phyloP scores from a whole-genome alignment of 2,329 filamentous ascomycete genomes.

The Ophiostoma australiae region DNA sequence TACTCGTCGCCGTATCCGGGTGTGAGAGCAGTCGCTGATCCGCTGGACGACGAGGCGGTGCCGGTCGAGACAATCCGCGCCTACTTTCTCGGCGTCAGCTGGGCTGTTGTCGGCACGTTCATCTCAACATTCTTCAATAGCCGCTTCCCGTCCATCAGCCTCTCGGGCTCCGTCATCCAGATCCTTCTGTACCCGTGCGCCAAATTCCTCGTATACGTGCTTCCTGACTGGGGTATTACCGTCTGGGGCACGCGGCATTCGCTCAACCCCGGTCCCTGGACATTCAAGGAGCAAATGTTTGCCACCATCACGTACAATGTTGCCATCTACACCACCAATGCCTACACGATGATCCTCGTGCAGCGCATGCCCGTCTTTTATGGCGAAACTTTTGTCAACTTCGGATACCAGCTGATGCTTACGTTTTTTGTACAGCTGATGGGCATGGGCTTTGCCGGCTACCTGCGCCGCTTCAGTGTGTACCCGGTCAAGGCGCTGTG shows the following conservation, averaged over 20 bases:
- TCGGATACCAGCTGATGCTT: constrained; percentile 56
- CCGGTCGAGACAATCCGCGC: constrained; percentile 59
- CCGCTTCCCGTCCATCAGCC: constrained; percentile 54
- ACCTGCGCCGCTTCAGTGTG: constrained; percentile 55
- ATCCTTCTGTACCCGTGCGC: constrained; percentile 58
- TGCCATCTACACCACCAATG: constrained; percentile 48
- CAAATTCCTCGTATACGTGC: constrained; percentile 49
- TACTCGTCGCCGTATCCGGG: constrained; percentile 57
- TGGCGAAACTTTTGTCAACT: constrained; percentile 46
- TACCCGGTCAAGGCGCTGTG: constrained; percentile 61
- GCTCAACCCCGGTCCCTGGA: constrained; percentile 55
- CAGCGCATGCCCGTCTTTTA: constrained; percentile 44
- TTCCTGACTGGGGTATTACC: constrained; percentile 50
- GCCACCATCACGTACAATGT: constrained; percentile 62
- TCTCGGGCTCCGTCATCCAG: constrained; percentile 59
- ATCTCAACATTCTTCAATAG: constrained; percentile 56
- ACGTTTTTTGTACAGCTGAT: constrained; percentile 58
- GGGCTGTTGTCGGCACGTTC: constrained; percentile 54
- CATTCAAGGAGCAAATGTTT: constrained; percentile 57
- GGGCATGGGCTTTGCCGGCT: constrained; percentile 59
- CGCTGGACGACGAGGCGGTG: constrained; percentile 39
- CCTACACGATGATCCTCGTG: constrained; percentile 41
- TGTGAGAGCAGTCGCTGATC: constrained; percentile 38
- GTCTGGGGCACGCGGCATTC: constrained; percentile 52
- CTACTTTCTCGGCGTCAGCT: constrained; percentile 53